Evolutionary conservation across 2,329 filamentous ascomycete species (phyloP).

Genomic region (Aschersonia sp.): DNA sequence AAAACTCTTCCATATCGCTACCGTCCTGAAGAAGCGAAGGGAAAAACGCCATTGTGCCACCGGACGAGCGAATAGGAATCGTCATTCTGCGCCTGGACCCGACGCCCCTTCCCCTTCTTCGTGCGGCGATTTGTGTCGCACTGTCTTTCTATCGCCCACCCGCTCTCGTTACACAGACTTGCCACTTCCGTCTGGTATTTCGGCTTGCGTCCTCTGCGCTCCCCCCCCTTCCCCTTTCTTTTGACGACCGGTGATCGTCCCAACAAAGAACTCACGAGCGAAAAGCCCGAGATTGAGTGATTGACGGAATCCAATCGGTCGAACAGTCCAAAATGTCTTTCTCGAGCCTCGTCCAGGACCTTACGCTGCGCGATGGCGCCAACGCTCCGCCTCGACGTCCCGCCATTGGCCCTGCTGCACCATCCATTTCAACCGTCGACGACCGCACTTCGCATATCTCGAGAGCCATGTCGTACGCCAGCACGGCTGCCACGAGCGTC

Average conservation of each 20-base stretch:
- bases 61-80: too few species aligned
- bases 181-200: neutral
- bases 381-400: constrained; percentile 25
- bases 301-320: neutral
- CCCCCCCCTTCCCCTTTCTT: neutral
- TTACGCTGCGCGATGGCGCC: constrained; percentile 42
- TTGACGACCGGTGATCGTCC: neutral
- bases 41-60: too few species aligned
- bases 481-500: constrained; percentile 52
- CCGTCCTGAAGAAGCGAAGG: too few species aligned
- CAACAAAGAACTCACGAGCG: neutral
- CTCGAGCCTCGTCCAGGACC: constrained; percentile 51
- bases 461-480: constrained; percentile 49
- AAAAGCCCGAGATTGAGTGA: neutral
- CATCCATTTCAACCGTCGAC: constrained; percentile 41
- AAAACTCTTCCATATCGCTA: too few species aligned
- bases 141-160: neutral
- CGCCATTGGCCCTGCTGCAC: constrained; percentile 17
- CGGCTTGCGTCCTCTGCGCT: neutral
- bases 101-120: too few species aligned
- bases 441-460: constrained; percentile 48
- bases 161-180: neutral
- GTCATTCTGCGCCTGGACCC: too few species aligned
- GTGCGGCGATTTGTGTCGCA: constrained; percentile 1
- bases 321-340: constrained; percentile 41